phyloP scores from a whole-genome alignment of 202 grass and related monocot genomes.

The Carex sylvatica region DNA sequence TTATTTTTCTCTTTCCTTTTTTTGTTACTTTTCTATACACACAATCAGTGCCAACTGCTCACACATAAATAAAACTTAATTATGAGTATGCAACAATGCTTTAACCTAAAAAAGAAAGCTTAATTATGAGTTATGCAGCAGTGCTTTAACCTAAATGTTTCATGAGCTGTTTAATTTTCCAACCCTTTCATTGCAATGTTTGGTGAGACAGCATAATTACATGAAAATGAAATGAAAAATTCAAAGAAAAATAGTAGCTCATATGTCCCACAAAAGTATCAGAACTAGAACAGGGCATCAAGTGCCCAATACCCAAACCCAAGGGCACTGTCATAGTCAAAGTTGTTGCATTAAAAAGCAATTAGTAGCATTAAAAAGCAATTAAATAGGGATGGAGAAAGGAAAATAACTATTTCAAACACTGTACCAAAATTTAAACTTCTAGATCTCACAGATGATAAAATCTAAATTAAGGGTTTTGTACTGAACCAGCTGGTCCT shows the following conservation, averaged over 20 bases:
- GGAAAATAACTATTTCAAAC: neutral
- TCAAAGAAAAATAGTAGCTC: neutral
- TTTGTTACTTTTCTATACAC: neutral
- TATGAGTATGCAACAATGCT: too few species aligned
- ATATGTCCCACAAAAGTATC: neutral
- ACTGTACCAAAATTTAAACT: neutral
- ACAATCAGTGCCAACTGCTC: neutral
- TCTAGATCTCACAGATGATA: neutral
- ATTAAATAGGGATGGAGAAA: neutral
- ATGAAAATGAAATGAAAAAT: neutral
- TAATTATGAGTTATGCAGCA: neutral
- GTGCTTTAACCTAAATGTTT: neutral
- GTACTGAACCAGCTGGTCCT: neutral
- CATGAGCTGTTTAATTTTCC: neutral
- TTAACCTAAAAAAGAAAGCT: neutral
- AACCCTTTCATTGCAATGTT: neutral
- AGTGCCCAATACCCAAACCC: neutral
- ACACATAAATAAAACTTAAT: neutral
- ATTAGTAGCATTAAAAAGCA: neutral
- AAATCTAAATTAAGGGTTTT: neutral
- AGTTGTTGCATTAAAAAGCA: conserved; percentile 4
- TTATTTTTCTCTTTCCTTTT: too few species aligned
- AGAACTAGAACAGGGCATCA: neutral
- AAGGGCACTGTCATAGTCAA: conserved; percentile 10
- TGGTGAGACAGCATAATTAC: conserved; percentile 6